phyloP scores from a whole-genome alignment of 192 early-diverging fungal species.

The Lobosporangium transversale region DNA sequence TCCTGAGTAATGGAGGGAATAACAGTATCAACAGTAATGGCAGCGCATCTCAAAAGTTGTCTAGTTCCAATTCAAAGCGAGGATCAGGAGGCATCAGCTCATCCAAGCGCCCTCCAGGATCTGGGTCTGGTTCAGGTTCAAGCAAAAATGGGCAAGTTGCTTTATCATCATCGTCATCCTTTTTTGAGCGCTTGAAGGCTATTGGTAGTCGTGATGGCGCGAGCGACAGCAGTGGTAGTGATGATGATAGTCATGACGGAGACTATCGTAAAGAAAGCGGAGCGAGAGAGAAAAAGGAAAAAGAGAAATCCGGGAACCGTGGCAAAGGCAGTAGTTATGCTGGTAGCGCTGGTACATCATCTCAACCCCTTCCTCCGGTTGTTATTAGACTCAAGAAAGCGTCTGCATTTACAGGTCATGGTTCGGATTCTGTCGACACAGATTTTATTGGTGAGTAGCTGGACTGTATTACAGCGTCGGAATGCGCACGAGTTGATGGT shows the following conservation, averaged over 20 bases:
- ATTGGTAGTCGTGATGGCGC: slow-evolving; percentile 28
- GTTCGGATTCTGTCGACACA: slow-evolving; percentile 32
- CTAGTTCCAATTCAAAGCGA: slow-evolving; percentile 43
- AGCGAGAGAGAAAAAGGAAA: too few relatives aligned
- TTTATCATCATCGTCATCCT: slow-evolving; percentile 10
- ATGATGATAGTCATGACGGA: slow-evolving; percentile 5
- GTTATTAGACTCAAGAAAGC: slow-evolving; percentile 49
- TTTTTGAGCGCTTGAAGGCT: slow-evolving; percentile 41
- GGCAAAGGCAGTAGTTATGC: slow-evolving; percentile 10
- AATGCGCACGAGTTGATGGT: too few relatives aligned
- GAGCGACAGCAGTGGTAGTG: background rate
- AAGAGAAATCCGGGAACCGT: background rate
- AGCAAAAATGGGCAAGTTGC: slow-evolving; percentile 53
- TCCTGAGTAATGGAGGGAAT: background rate
- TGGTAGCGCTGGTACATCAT: slow-evolving; percentile 8
- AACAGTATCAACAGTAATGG: too few relatives aligned
- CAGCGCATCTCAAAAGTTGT: slow-evolving; percentile 28
- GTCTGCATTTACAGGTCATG: slow-evolving; percentile 25
- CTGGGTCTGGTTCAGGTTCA: slow-evolving; percentile 19
- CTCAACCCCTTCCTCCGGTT: slow-evolving; percentile 23
- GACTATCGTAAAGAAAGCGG: slow-evolving; percentile 4
- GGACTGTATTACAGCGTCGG: background rate
- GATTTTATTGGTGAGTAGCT: slow-evolving; percentile 40
- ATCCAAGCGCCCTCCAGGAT: slow-evolving; percentile 47
- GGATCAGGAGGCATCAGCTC: slow-evolving; percentile 21